Base-by-base conservation (phyloP, 1,284 basidiomycete species). In the Ustilago cynodontis region DNA sequence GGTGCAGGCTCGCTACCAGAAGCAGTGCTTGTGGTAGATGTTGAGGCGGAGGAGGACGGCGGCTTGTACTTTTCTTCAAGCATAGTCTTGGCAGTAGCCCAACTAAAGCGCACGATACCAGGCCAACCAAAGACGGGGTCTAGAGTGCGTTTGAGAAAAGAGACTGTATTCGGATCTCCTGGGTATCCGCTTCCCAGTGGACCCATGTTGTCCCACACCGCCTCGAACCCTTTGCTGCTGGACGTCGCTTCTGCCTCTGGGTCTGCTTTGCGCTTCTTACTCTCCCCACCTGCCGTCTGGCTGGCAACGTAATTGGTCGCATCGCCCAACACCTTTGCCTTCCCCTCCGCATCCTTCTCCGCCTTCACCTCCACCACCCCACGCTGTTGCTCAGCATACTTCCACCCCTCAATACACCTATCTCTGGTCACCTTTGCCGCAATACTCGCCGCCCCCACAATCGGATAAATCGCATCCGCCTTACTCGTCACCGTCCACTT, bases 341-440 rank as follows among this genome's bases (percentile, higher is more conserved):
- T 55, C 8, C 20, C 22, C 51, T 55, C 29, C 11, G 14, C 22
- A 10, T 31, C 9, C 28, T 14, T 39, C 6, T 13, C 5, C 10
- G 29, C 35, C 28, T 24, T 31, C 14, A 18, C 18, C 9, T 14
- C n/a, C 22, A 9, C 5, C 18, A 0, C 11, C 2, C 14, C 59
- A 31, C 55, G 35, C 26, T 41, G 57, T 55, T 31, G 65, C 59
- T 89, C 89, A 0, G 87, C 83, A 79, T 89, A 89, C 10, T 81
- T 77, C 96, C 96, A 99, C 11, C 89, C 89, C 60, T 96, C 92
- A 22, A 99, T 89, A 87, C 94, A 95, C 5, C 92, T 90, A 83
- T 99, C 96, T 73, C 96, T 89, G 0, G 96, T 99, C 37, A 95
- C 95, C 87, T 99, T 99, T 5, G 96, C 96, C 5, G 95, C 93